Percentiles rank a stretch among this genome's conserved stretches.
These are phyloP conservation scores for Ceratocystis colombiana DNA, from an alignment of 2,329 filamentous ascomycete species.

Conservation along the genomic window DNA sequence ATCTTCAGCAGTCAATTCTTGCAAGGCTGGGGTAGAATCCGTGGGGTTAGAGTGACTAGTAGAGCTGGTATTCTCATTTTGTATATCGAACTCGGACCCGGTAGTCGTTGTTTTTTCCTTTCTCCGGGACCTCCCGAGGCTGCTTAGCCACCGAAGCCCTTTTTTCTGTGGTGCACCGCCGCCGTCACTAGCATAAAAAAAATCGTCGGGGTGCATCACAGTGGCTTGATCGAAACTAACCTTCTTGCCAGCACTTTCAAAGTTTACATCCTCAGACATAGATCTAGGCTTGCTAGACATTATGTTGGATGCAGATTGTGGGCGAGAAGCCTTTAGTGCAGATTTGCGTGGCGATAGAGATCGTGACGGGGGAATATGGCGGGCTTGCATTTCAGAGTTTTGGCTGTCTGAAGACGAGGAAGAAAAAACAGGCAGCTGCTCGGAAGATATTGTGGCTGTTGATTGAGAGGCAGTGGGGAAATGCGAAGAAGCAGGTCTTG, in stretches of 20 bases:
- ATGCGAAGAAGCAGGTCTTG: slow-evolving; percentile 36
- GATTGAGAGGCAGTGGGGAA: not conserved
- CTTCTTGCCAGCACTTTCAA: slow-evolving; percentile 17
- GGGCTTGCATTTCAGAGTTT: slow-evolving; percentile 18
- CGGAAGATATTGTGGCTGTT: not conserved
- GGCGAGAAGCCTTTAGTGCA: slow-evolving; percentile 47
- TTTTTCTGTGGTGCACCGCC: slow-evolving; percentile 18
- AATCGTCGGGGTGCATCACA: slow-evolving; percentile 19
- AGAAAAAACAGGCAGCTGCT: not conserved
- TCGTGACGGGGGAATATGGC: slow-evolving; percentile 47
- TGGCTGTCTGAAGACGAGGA: not conserved
- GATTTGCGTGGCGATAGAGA: slow-evolving; percentile 70
- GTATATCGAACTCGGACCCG: slow-evolving; percentile 7
- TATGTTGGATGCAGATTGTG: not conserved
- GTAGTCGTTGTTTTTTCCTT: not conserved
- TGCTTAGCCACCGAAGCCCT: slow-evolving; percentile 18
- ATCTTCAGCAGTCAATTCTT: slow-evolving; percentile 7
- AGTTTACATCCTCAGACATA: slow-evolving; percentile 16
- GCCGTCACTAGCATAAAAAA: slow-evolving; percentile 18
- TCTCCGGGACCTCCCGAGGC: slow-evolving; percentile 15
- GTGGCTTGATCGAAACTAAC: slow-evolving; percentile 24
- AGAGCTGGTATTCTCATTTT: not conserved
- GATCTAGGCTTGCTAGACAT: slow-evolving; percentile 2
- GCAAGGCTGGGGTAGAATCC: not conserved
- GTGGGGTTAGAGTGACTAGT: not conserved